Base-by-base conservation (phyloP, 768 basidiomycete species). In the Gloeopeniophorella convolvens region DNA sequence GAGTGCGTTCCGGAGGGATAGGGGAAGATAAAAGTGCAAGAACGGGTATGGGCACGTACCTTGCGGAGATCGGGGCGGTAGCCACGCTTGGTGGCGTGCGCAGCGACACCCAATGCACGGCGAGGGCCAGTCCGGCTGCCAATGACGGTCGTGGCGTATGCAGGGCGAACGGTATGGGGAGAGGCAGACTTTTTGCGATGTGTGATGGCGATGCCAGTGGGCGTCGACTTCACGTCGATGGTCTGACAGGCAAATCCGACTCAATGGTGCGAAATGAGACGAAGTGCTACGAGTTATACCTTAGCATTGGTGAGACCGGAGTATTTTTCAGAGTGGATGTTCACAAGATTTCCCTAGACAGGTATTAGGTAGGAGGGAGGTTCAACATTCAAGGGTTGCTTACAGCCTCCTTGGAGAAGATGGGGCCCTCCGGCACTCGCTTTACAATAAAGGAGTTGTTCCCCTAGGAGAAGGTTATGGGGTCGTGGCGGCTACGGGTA, bases 321-420 rank as follows among this genome's bases (percentile, higher is more conserved):
- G 76, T 78, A 92, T 66, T 94, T 95, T 77, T 78, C 76, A n/a
- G 91, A 93, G 75, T 93, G 86, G 59, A 90, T 61, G 73, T 88
- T 92, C 52, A 77, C 74, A 67, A 92, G 80, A 73, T 91, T 91
- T 59, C 88, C 91, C 89, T 90, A 51, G 50, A 49, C 7, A 32
- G 16, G 41, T 36, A 41, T 51, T 30, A 46, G 28, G 11, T 3
- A 10, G 4, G 8, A 44, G 16, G 18, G 23, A 21, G 9, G 3
- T 30, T n/a, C 39, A 32, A 34, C 23, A 34, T 18, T 21, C 45
- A 45, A 23, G 27, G 13, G 36, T 39, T 9, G 78, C 82, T 55
- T 63, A 89, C 85, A 46, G 82, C 79, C 75, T 95, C 92, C 68
- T 73, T 83, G 59, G 90, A 90, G 72, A 95, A 89, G 62, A 81